Evolutionary conservation across 176 grass and related monocot species (phyloP), one percentile per base, ranked within the genome.

Genomic region (Echinochloa phyllopogon): DNA sequence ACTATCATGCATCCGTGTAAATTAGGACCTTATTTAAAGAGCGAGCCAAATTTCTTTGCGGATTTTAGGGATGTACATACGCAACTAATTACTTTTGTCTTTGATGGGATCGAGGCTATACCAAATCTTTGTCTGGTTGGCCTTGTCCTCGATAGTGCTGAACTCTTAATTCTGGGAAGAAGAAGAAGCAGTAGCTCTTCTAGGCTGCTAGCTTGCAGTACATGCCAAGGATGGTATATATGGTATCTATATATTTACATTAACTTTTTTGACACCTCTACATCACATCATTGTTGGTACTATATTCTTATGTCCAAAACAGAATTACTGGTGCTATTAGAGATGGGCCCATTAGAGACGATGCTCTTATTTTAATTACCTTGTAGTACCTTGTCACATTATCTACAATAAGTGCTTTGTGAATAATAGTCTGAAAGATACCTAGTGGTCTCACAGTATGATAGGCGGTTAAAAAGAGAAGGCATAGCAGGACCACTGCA

Each of bases 81-180:
- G 11, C 62, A 59, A 25, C 53, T 69, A 68, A 21, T 17, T 37
- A 10, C 21, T 49, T 44, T 65, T 56, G 16, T 58, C 45, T 29
- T 58, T 48, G 57, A 44, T 65, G 44, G 27, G 57, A 75, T 81
- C 59, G 59, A 81, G 69, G 20, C 39, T 55, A 52, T 48, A 86
- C 69, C 18, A 49, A 80, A 86, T 80, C 68, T 81, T 82, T 87
- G 85, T 81, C 69, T 55, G 50, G 24, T 40, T 51, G 67, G 18
- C 45, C 38, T 48, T 75, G 70, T 87, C 60, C 58, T 71, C 11
- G 52, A 24, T 42, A 43, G 41, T 15, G 29, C 44, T 42, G 61
- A 70, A 62, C 70, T 52, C 83, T 68, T 67, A 14, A 25, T 14
- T 51, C 8, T 39, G 10, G 29, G 45, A n/a, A 79, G 53, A 47